These are phyloP conservation scores for Dipsacomyces acuminosporus DNA, from an alignment of 371 early-diverging fungal genomes.

Conservation along the genomic window DNA sequence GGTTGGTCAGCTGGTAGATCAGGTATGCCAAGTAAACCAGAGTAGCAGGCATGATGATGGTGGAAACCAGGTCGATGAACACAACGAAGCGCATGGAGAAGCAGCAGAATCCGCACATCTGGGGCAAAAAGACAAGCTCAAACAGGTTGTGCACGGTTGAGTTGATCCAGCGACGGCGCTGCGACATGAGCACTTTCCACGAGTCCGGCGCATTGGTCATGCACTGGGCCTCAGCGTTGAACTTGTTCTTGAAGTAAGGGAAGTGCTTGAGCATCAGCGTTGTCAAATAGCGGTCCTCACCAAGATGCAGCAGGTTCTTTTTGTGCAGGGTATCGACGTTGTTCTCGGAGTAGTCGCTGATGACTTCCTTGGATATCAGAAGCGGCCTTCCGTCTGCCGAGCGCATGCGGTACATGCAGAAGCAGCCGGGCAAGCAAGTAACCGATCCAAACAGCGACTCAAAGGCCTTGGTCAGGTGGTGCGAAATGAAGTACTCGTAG, in stretches of 20 bases:
- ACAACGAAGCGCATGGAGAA: slow-evolving; percentile 98
- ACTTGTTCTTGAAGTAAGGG: slow-evolving; percentile 94
- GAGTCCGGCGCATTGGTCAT: slow-evolving; percentile 96
- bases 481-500: slow-evolving; percentile 97
- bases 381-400: slow-evolving; percentile 52
- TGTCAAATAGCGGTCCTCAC: slow-evolving; percentile 90
- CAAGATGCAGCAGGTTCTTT: slow-evolving; percentile 80
- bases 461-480: slow-evolving; percentile 96
- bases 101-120: slow-evolving; percentile 94
- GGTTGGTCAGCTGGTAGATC: slow-evolving; percentile 74
- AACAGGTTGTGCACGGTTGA: slow-evolving; percentile 94
- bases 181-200: slow-evolving; percentile 91
- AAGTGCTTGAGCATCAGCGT: slow-evolving; percentile 98
- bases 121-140: slow-evolving; percentile 80
- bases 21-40: slow-evolving; percentile 78
- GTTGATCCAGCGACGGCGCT: slow-evolving; percentile 97
- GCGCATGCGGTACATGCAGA: slow-evolving; percentile 92
- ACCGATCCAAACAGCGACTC: slow-evolving; percentile 97
- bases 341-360: slow-evolving; percentile 92
- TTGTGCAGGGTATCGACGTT: slow-evolving; percentile 95
- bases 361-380: slow-evolving; percentile 81
- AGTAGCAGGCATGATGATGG: slow-evolving; percentile 88
- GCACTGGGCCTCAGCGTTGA: slow-evolving; percentile 94
- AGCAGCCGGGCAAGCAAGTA: slow-evolving; percentile 93
- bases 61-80: slow-evolving; percentile 89